Percentiles rank a stretch among this genome's conserved stretches.
Evolutionary conservation across 1,139 yeast species (phyloP).

Genomic region (Kodamaea ohmeri): DNA sequence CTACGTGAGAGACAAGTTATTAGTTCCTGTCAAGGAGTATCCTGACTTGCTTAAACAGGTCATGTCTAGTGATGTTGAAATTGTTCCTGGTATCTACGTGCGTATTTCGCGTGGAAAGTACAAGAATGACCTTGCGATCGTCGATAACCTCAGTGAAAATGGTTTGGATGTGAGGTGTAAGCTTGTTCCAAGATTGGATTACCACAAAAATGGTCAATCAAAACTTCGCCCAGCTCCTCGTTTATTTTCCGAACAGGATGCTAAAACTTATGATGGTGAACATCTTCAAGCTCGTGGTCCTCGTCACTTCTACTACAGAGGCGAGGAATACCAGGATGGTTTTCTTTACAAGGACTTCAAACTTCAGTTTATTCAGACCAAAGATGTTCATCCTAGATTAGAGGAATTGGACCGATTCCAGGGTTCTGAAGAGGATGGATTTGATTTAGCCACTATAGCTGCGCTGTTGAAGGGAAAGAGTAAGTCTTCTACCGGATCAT

Average conservation of each 20-base stretch:
- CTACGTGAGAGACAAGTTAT: constrained; percentile 63
- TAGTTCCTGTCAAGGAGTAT: constrained; percentile 94
- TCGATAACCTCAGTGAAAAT: constrained; percentile 89
- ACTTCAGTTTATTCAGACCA: constrained; percentile 75
- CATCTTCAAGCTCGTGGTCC: constrained; percentile 72
- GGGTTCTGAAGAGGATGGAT: constrained; percentile 65
- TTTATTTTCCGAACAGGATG: constrained; percentile 73
- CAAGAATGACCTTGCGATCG: constrained; percentile 89
- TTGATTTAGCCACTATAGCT: constrained; percentile 83
- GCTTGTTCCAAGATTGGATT: constrained; percentile 89
- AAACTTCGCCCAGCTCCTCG: constrained; percentile 81
- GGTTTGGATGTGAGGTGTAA: constrained; percentile 92
- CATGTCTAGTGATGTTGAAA: constrained; percentile 81
- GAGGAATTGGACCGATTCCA: constrained; percentile 87
- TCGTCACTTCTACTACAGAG: constrained; percentile 69
- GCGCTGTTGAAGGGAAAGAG: constrained; percentile 69
- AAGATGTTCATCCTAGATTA: constrained; percentile 80
- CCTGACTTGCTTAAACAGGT: constrained; percentile 91
- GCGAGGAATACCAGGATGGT: constrained; percentile 89
- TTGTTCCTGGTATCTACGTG: constrained; percentile 90
- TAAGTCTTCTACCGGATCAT: constrained; percentile 31
- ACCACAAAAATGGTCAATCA: constrained; percentile 66
- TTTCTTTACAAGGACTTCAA: constrained; percentile 83
- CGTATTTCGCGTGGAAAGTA: constrained; percentile 89
- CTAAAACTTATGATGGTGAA: constrained; percentile 51